Base-by-base conservation (phyloP, 768 basidiomycete species). In the Podaxis carcinomalis region DNA sequence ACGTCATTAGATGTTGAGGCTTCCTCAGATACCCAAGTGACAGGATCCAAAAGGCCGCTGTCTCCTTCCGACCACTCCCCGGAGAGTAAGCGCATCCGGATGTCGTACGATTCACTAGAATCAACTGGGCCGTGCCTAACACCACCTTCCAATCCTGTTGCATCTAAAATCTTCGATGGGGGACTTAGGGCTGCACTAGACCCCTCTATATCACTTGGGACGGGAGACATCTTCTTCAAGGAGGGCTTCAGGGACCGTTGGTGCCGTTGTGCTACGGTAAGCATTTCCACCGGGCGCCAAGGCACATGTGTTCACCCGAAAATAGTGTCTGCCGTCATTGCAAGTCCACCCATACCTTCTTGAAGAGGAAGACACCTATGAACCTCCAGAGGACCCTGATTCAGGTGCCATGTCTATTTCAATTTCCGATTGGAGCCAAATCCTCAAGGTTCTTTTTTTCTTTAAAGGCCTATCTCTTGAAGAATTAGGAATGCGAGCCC, bases 311-410 rank as follows among this genome's bases (percentile, higher is more conserved):
- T 39, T 37, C 27, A 50, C 52, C 44, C 52, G 32, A 53, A 56
- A 61, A 3, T 64, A 92, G 88, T 93, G 91, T 72, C 70, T 83
- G 4, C 75, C 81, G 0, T 77, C 75, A 5, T 73, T 93, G 44
- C 73, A 82, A 66, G 71, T 73, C 14, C 74, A 82, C 66, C 77
- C 83, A 27, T 92, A 80, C 72, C 75, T 93, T 23, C 72, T 91
- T 10, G 80, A 89, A 63, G 89, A 90, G 70, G 92, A 93, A 64
- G 90, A 91, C 44, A 91, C 87, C 0, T 93, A 91, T 63, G 89
- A 92, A 68, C 90, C 89, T 0, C 92, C 92, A 3, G 86, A 90
- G 67, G 92, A 93, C 72, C 92, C 92, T 9, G 92, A 94, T 69
- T 91, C 86, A 63, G 85, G 92, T 86, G 62, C 32, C 32, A 32